These are phyloP conservation scores for Scedosporium minutisporum DNA, from an alignment of 2,329 filamentous ascomycete species.

Conservation along the genomic window DNA sequence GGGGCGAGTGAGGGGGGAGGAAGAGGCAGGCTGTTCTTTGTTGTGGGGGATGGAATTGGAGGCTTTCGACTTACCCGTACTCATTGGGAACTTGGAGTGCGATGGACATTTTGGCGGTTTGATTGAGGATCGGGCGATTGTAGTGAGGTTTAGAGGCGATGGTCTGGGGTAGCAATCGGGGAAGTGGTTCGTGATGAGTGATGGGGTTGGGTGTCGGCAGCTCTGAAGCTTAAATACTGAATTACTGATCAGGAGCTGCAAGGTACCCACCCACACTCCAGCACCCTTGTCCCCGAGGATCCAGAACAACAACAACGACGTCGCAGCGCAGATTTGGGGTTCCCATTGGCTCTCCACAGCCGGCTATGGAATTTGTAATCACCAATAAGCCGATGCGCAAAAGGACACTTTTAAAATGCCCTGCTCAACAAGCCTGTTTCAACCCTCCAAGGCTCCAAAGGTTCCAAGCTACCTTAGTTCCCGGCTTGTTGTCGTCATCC, in stretches of 20 bases:
- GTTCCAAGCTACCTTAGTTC: neutral
- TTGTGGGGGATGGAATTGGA: neutral
- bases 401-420: neutral
- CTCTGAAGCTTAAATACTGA: neutral
- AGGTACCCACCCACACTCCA: neutral
- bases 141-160: neutral
- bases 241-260: neutral
- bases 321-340: too few relatives aligned
- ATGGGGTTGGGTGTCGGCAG: neutral
- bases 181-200: neutral
- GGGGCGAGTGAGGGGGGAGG: neutral
- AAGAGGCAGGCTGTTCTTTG: neutral
- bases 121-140: neutral
- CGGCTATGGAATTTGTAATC: neutral
- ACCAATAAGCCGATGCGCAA: neutral
- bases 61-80: constrained; percentile 34
- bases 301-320: too few relatives aligned
- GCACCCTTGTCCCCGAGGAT: too few relatives aligned
- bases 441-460: neutral
- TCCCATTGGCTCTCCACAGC: too few relatives aligned
- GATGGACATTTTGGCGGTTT: constrained; percentile 29
- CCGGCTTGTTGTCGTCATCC: too few relatives aligned
- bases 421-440: neutral
- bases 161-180: neutral
- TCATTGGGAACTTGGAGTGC: constrained; percentile 34